Evolutionary conservation across 1,284 basidiomycete genomes (phyloP).

Genomic region (Heterobasidion annosum): DNA sequence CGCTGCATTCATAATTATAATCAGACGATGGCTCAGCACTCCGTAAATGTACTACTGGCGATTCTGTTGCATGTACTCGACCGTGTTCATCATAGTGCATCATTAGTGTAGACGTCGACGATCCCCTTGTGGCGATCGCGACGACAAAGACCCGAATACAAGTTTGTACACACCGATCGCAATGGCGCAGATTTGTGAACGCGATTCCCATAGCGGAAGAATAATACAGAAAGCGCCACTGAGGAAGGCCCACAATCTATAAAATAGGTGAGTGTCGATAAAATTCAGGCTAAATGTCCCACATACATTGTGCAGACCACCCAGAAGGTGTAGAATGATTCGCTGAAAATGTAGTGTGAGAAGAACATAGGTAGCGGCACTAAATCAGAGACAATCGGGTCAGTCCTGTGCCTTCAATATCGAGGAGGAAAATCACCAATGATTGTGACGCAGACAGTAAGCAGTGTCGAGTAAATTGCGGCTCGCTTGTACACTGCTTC

Average conservation of each 20-base stretch:
- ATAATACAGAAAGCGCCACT: slow-evolving; percentile 38
- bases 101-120: too few relatives aligned
- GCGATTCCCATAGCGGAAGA: slow-evolving; percentile 38
- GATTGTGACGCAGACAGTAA: slow-evolving; percentile 30
- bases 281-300: background rate
- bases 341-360: slow-evolving; percentile 39
- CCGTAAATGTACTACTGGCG: too few relatives aligned
- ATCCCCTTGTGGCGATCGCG: too few relatives aligned
- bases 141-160: background rate
- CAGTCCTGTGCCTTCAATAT: background rate
- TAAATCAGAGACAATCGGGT: slow-evolving; percentile 10
- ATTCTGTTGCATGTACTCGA: too few relatives aligned
- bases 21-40: too few relatives aligned
- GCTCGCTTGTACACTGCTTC: slow-evolving; percentile 25
- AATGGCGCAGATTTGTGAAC: slow-evolving; percentile 28
- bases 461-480: slow-evolving; percentile 27
- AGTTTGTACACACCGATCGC: slow-evolving; percentile 9
- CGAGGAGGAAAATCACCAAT: slow-evolving; percentile 21
- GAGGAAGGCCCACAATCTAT: slow-evolving; percentile 35
- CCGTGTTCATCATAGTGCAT: too few relatives aligned
- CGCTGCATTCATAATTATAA: background rate
- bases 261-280: background rate
- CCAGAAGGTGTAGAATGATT: slow-evolving; percentile 43
- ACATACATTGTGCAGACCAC: slow-evolving; percentile 36
- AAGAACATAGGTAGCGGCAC: slow-evolving; percentile 47